Base-by-base conservation (phyloP, 495 filamentous ascomycete species). In the Hypoxylon fragiforme region DNA sequence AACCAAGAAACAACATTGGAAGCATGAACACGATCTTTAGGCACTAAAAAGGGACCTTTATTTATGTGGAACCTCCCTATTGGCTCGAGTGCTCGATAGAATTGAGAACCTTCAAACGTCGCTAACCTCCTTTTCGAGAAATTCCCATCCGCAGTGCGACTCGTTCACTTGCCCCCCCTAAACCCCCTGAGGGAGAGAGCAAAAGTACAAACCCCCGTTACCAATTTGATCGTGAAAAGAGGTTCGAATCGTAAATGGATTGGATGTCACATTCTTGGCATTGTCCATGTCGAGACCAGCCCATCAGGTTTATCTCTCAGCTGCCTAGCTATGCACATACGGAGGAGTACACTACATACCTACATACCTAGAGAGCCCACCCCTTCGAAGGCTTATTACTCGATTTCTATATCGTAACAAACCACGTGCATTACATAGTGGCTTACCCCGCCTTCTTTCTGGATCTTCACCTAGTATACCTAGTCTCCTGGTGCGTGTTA, bases 61-160 rank as follows among this genome's bases (percentile, higher is more conserved):
- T 49, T 15, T 62, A 57, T 62, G 58, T 62, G 58, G 58, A 57
- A 47, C 38, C 30, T 39, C 15, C 15, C 38, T 32, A 62, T 62
- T 62, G 48, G 58, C 38, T 57, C 43, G 19, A 46, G 56, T 43
- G 58, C 38, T 57, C 43, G 19, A 46, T 19, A 39, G 46, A 44
- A 21, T 45, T 30, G 50, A 30, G 13, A 39, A 26, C 36, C 20
- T 48, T 15, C 15, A 41, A 39, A n/a, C n/a, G n/a, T n/a, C n/a
- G 36, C 26, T 6, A 47, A 55, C 14, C 28, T 42, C 3, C 14
- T 30, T 48, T 35, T 8, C 24, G 18, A 9, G n/a, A n/a, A n/a
- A 13, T 37, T 46, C 22, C 24, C 22, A 44, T 42, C 18, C 40
- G 39, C 47, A 40, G 39, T 37, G 26, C 34, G 18, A 21, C 19